Evolutionary conservation across 352 stramenopile species (phyloP).

Genomic region (Pythium sukuiense): DNA sequence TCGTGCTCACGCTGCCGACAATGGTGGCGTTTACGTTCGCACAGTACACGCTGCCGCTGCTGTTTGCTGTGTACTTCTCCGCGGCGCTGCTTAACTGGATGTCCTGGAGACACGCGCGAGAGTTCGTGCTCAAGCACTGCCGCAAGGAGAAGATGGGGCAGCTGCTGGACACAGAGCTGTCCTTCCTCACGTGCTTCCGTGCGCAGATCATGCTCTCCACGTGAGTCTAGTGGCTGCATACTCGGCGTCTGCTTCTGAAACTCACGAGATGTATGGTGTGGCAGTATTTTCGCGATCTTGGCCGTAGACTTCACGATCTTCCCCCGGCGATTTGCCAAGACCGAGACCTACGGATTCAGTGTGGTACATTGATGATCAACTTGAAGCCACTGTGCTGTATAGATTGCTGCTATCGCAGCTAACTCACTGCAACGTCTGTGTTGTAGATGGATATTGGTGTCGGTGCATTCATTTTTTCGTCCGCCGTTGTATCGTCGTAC

Average conservation of each 20-base stretch:
- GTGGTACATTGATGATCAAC: conserved; percentile 56
- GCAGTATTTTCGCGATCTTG: conserved; percentile 92
- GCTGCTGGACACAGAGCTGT: conserved; percentile 66
- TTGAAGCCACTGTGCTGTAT: too few relatives aligned
- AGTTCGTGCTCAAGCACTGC: conserved; percentile 72
- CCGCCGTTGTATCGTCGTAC: conserved; percentile 70
- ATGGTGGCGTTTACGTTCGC: conserved; percentile 74
- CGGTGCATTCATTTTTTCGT: conserved; percentile 93
- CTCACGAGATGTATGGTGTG: background rate
- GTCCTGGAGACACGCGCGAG: conserved; percentile 75
- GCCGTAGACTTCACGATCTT: conserved; percentile 98
- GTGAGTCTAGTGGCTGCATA: conserved; percentile 31
- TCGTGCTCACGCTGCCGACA: conserved; percentile 62
- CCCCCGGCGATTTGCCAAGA: conserved; percentile 94
- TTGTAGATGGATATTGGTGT: conserved; percentile 97
- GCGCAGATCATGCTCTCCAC: conserved; percentile 84
- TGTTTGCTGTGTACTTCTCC: conserved; percentile 56
- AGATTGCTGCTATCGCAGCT: background rate
- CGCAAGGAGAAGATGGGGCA: conserved; percentile 84
- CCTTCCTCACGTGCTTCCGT: conserved; percentile 79
- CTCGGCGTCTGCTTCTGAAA: background rate
- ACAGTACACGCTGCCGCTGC: conserved; percentile 55
- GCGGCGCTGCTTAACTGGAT: conserved; percentile 51
- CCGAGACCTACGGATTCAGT: conserved; percentile 94
- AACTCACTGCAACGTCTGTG: background rate